These are phyloP conservation scores for Lactifluus piperatus DNA, from an alignment of 768 basidiomycete species.

Conservation along the genomic window DNA sequence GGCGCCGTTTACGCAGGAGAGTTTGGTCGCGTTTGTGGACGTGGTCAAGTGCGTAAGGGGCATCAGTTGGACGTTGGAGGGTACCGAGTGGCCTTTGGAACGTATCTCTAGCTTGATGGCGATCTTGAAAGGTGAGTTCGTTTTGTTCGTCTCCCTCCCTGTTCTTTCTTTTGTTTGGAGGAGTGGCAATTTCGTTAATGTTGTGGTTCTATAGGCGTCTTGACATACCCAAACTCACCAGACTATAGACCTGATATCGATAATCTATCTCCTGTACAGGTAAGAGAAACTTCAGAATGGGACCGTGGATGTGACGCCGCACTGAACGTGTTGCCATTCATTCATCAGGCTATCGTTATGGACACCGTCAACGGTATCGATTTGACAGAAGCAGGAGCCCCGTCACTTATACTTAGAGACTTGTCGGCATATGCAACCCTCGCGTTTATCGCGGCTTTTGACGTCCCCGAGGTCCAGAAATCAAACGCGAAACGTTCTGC, in stretches of 20 bases:
- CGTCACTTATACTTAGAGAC: conserved; percentile 74
- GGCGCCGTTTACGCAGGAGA: conserved; percentile 71
- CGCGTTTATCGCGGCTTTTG: conserved; percentile 78
- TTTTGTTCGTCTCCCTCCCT: too few relatives aligned
- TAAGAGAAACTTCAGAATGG: conserved; percentile 24
- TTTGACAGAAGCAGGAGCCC: conserved; percentile 46
- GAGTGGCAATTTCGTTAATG: neutral
- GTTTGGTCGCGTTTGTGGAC: conserved; percentile 71
- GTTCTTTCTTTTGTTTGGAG: neutral
- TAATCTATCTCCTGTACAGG: conserved; percentile 69
- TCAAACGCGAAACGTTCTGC: conserved; percentile 5
- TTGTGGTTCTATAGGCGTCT: conserved; percentile 38
- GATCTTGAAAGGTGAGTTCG: conserved; percentile 59
- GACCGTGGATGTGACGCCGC: neutral
- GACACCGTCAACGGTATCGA: conserved; percentile 63
- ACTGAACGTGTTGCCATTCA: neutral
- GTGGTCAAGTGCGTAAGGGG: conserved; percentile 54
- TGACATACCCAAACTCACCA: conserved; percentile 74
- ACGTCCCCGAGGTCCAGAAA: conserved; percentile 31
- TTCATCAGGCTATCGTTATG: conserved; percentile 55
- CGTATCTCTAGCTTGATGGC: conserved; percentile 60
- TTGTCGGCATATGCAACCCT: conserved; percentile 79
- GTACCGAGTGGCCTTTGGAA: conserved; percentile 56
- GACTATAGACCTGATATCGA: conserved; percentile 90
- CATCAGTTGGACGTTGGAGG: conserved; percentile 39